phyloP scores from a whole-genome alignment of 257 asterid genomes.

The Nicotiana undulata region DNA sequence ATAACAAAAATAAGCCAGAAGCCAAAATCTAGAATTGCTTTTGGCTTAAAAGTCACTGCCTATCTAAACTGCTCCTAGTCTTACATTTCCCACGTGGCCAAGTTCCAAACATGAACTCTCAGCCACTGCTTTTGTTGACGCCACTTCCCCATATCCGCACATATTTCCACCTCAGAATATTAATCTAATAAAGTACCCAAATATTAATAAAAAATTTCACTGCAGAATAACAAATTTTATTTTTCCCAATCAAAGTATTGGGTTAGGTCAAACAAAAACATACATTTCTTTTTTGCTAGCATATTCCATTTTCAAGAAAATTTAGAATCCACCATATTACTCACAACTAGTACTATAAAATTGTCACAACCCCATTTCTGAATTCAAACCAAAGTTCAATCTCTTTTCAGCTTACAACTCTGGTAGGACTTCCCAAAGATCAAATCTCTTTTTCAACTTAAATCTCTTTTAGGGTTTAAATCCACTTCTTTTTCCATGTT shows the following conservation, averaged over 20 bases:
- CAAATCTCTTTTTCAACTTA: neutral
- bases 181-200: neutral
- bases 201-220: neutral
- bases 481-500: neutral
- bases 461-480: neutral
- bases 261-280: neutral
- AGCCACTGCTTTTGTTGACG: constrained; percentile 13
- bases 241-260: neutral
- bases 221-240: neutral
- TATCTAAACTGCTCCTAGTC: too few species aligned
- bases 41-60: too few species aligned
- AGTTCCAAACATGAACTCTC: neutral
- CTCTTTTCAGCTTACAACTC: neutral
- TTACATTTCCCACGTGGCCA: neutral
- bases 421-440: neutral
- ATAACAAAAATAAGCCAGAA: too few species aligned
- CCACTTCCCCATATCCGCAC: constrained; percentile 8
- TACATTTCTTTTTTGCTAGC: neutral
- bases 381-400: neutral
- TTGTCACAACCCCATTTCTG: neutral
- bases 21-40: too few species aligned
- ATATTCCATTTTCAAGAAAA: neutral
- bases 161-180: constrained; percentile 3
- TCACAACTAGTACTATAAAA: neutral
- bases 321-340: neutral